phyloP scores from a whole-genome alignment of 306 rosid genomes.

The Rosa persica region DNA sequence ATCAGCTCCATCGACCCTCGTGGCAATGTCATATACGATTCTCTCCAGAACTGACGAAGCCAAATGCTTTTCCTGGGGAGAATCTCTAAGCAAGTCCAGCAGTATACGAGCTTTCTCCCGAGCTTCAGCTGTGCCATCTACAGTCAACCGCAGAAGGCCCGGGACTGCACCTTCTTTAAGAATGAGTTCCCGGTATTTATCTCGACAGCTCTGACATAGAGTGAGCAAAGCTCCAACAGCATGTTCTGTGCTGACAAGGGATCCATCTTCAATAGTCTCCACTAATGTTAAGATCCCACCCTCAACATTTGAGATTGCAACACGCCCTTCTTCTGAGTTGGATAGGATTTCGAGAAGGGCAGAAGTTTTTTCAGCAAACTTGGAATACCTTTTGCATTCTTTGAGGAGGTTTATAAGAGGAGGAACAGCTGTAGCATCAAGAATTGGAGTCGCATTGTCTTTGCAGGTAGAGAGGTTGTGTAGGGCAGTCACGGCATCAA shows the following conservation, averaged over 20 bases:
- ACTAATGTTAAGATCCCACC: slow-evolving; percentile 78
- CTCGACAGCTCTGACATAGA: slow-evolving; percentile 67
- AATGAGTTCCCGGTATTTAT: slow-evolving; percentile 75
- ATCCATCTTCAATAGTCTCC: slow-evolving; percentile 89
- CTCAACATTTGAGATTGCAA: slow-evolving; percentile 55
- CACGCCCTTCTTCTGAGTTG: slow-evolving; percentile 63
- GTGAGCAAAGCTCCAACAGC: slow-evolving; percentile 75
- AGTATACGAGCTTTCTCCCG: slow-evolving; percentile 67
- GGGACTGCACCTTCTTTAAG: slow-evolving; percentile 91
- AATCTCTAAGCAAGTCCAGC: slow-evolving; percentile 79
- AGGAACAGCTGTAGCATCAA: slow-evolving; percentile 68
- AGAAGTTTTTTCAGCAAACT: slow-evolving; percentile 82
- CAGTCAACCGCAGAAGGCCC: slow-evolving; percentile 76
- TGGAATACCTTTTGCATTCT: slow-evolving; percentile 82
- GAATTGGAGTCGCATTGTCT: slow-evolving; percentile 48
- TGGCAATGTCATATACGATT: slow-evolving; percentile 73
- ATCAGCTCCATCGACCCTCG: slow-evolving; percentile 69
- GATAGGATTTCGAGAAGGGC: slow-evolving; percentile 75
- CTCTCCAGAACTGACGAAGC: slow-evolving; percentile 65
- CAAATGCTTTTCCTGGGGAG: slow-evolving; percentile 60
- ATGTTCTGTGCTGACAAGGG: slow-evolving; percentile 76
- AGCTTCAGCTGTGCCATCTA: slow-evolving; percentile 75
- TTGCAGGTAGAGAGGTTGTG: slow-evolving; percentile 65
- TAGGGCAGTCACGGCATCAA: slow-evolving; percentile 79
- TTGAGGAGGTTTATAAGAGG: slow-evolving; percentile 87